Evolutionary conservation across 495 filamentous ascomycete genomes (phyloP).

Genomic region (Penicillium tannophilum): DNA sequence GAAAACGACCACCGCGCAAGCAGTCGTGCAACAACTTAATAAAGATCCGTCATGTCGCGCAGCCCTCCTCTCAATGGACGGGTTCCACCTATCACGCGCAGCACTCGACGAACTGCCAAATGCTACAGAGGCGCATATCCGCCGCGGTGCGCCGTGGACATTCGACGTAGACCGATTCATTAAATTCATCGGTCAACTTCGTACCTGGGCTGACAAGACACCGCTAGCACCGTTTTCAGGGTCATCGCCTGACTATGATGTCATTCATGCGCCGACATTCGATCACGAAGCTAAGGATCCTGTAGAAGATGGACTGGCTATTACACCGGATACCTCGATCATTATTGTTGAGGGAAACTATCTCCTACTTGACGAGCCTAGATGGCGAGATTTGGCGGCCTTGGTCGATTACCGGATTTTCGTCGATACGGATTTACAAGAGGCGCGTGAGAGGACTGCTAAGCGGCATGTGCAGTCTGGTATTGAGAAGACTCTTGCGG

Average conservation of each 20-base stretch:
- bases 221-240: conserved; percentile 12
- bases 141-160: conserved; percentile 47
- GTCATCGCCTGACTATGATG: conserved; percentile 9
- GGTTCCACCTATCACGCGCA: conserved; percentile 42
- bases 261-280: conserved; percentile 38
- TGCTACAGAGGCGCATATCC: conserved; percentile 36
- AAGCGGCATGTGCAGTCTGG: conserved; percentile 40
- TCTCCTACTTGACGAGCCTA: conserved; percentile 35
- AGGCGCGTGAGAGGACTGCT: conserved; percentile 38
- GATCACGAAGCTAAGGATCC: conserved; percentile 46
- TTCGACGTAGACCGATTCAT: conserved; percentile 41
- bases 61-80: conserved; percentile 43
- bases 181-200: conserved; percentile 25
- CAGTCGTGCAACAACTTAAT: conserved; percentile 37
- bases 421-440: conserved; percentile 37
- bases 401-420: conserved; percentile 40
- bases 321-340: conserved; percentile 35
- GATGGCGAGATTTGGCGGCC: conserved; percentile 29
- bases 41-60: conserved; percentile 18
- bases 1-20: conserved; percentile 49
- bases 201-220: conserved; percentile 26
- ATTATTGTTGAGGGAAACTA: conserved; percentile 46
- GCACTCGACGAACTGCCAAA: conserved; percentile 40
- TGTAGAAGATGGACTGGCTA: conserved; percentile 34
- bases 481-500: conserved; percentile 43